phyloP scores from a whole-genome alignment of 805 yeast genomes.

The Metschnikowia sp. region DNA sequence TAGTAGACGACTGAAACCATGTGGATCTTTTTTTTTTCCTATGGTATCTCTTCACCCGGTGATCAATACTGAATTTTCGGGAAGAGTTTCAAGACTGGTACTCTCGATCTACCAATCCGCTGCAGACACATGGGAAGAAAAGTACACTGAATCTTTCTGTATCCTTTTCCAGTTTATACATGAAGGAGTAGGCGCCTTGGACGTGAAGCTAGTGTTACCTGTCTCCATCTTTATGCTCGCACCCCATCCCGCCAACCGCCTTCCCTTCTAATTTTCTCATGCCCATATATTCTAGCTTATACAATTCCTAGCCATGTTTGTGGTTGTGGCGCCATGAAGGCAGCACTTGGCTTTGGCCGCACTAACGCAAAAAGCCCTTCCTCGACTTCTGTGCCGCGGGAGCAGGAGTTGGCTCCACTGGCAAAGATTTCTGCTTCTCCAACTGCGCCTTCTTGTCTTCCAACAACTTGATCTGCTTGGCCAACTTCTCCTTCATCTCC shows the following conservation, averaged over 20 bases:
- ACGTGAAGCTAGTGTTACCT: no score
- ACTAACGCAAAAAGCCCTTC: conserved; percentile 78
- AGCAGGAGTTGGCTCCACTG: conserved; percentile 49
- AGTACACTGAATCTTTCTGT: no score
- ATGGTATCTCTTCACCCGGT: no score
- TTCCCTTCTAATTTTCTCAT: background rate
- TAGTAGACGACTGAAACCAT: no score
- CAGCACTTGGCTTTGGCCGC: background rate
- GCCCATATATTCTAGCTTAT: conserved; percentile 1
- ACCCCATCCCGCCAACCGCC: background rate
- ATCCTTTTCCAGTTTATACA: no score
- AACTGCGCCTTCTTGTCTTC: conserved; percentile 87
- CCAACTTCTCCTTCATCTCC: conserved; percentile 93
- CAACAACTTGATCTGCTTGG: conserved; percentile 81
- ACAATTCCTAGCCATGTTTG: background rate
- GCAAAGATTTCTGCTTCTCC: conserved; percentile 55
- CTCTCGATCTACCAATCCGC: no score
- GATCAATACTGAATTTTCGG: no score
- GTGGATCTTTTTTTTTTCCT: no score
- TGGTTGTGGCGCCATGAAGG: background rate
- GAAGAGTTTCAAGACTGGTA: no score
- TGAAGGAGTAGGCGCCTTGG: no score
- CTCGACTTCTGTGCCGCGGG: conserved; percentile 49
- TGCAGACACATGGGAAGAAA: no score
- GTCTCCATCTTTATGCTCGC: background rate